Percentiles rank a stretch among this genome's conserved stretches.
Evolutionary conservation across 2,329 filamentous ascomycete genomes (phyloP).

Genomic region (Aspergillus hortae): DNA sequence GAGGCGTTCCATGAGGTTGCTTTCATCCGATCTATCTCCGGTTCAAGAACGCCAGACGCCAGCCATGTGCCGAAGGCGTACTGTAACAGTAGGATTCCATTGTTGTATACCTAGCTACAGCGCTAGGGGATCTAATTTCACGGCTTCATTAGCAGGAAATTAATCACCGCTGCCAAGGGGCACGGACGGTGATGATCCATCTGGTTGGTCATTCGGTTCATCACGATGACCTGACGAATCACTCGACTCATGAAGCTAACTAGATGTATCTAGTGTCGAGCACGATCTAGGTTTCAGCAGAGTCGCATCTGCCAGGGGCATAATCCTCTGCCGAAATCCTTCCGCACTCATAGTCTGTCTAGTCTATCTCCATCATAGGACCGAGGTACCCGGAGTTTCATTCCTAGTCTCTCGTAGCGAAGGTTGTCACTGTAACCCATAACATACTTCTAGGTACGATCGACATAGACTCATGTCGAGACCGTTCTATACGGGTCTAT

Average conservation of each 20-base stretch:
- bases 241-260: background rate
- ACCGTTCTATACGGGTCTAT: no score
- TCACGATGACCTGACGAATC: background rate
- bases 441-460: background rate
- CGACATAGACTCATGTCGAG: no score
- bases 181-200: background rate
- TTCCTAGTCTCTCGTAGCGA: background rate
- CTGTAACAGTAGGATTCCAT: conserved; percentile 6
- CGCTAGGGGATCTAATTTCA: background rate
- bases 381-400: background rate
- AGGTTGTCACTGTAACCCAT: background rate
- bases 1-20: background rate
- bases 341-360: background rate
- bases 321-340: no score
- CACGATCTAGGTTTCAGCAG: background rate
- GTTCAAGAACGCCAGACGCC: background rate
- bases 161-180: conserved; percentile 2
- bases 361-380: no score
- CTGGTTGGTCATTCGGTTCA: background rate
- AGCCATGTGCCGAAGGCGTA: background rate
- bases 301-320: no score
- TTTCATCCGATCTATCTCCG: no score
- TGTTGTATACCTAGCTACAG: background rate
- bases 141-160: background rate
- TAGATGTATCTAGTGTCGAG: background rate